Base-by-base conservation (phyloP, 352 stramenopile genomes). In the Hyaloperonospora arabidopsidis region DNA sequence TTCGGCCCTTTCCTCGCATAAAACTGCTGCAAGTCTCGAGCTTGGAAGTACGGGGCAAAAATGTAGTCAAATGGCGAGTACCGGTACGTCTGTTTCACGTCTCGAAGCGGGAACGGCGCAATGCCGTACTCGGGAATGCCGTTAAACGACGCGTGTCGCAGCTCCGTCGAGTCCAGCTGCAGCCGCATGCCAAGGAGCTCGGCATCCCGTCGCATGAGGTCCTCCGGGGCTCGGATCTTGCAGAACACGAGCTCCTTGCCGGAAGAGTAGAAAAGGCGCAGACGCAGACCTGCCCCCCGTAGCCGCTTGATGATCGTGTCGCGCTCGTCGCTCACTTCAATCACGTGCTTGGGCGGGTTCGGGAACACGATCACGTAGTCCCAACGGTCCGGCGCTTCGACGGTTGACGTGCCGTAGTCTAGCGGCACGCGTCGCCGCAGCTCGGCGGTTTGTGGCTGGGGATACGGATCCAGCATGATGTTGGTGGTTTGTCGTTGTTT, bases 341-440 rank as follows among this genome's bases (percentile, higher is more conserved):
- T 72, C 32, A 76, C 74, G 38, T 74, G 66, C 54, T 74, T 84
- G 11, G 77, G 68, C 19, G 79, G 79, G 55, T 90, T 86, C 2
- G 79, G 80, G 58, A 93, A 93, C 35, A 86, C 80, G 52, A 93
- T 86, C 48, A 87, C 79, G 55, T 90, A 93, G 69, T 91, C 83
- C 80, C 83, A 93, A 48, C 76, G 77, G 5, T 54, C 67, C 11
- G 60, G 38, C 19, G 67, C 36, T 14, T 71, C 70, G 40, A 25
- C 17, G 8, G 51, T 52, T 29, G 81, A 74, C 22, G 72, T 73
- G 51, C 74, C 76, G 58, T 84, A 81, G 52, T 72, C 58, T n/a
- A 73, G 49, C 29, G 73, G 73, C 46, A 68, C 53, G 25, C 55
- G 68, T 45, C 68, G 38, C 29, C 67, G 57, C 35, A 71, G 7